These are phyloP conservation scores for Trichothecium roseum DNA, from an alignment of 2,329 filamentous ascomycete species.

Conservation along the genomic window DNA sequence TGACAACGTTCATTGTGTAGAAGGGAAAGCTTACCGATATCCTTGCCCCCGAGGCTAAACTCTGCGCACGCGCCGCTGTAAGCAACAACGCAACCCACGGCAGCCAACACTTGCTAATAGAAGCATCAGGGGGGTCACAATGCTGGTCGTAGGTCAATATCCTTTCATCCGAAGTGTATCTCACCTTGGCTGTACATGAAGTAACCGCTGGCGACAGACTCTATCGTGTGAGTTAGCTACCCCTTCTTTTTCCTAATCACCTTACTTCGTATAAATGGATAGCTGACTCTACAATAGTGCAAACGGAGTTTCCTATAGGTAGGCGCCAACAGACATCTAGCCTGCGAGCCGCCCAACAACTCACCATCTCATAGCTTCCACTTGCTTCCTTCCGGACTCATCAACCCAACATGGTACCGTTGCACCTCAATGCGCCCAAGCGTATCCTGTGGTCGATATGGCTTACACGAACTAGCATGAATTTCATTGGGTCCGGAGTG, in stretches of 20 bases:
- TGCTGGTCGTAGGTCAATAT: conserved; percentile 16
- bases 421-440: conserved; percentile 6
- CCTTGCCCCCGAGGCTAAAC: conserved; percentile 17
- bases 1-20: too few species aligned
- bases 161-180: too few species aligned
- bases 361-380: conserved; percentile 37
- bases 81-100: conserved; percentile 9
- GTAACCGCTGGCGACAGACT: too few species aligned
- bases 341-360: too few species aligned
- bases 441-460: too few species aligned
- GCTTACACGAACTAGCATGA: conserved; percentile 45
- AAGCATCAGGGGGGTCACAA: conserved; percentile 18
- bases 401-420: conserved; percentile 53
- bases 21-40: conserved; percentile 28
- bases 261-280: conserved; percentile 8
- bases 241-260: too few species aligned
- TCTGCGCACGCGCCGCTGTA: conserved; percentile 22
- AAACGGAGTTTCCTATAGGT: conserved; percentile 25
- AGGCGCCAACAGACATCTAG: conserved; percentile 7
- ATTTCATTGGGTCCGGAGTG: conserved; percentile 62
- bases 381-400: conserved; percentile 57
- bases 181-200: too few species aligned
- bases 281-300: conserved; percentile 5
- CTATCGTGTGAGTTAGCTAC: too few species aligned
- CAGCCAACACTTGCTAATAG: conserved; percentile 11